Evolutionary conservation across 129 eudicot species (phyloP).

Genomic region (Flaveria trinervia): DNA sequence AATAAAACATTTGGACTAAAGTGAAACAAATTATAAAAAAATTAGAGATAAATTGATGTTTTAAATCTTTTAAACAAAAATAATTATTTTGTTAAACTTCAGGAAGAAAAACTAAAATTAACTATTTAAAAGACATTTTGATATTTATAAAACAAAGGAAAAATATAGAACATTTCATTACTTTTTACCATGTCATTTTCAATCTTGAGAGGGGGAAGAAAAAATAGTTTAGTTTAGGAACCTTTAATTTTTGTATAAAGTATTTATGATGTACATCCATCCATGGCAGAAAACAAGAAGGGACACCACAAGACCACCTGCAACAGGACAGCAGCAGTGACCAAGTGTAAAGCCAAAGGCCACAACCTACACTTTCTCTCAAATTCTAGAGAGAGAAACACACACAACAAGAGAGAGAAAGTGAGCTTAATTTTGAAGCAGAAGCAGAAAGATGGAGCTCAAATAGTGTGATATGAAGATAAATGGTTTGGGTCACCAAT

Average conservation of each 20-base stretch:
- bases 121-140: too few species aligned
- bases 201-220: constrained; percentile 3
- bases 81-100: too few species aligned
- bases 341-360: constrained; percentile 37
- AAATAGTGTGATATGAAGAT: constrained; percentile 55
- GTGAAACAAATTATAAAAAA: too few species aligned
- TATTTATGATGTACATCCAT: constrained; percentile 70
- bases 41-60: too few species aligned
- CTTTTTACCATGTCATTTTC: background rate
- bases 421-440: constrained; percentile 17
- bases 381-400: constrained; percentile 31
- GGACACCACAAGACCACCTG: constrained; percentile 41
- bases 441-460: constrained; percentile 36
- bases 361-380: constrained; percentile 35
- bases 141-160: too few species aligned
- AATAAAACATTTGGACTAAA: too few species aligned
- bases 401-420: constrained; percentile 23
- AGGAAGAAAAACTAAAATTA: too few species aligned
- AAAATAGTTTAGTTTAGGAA: constrained; percentile 24
- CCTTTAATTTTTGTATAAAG: constrained; percentile 6
- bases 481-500: constrained; percentile 20
- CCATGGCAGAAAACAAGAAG: constrained; percentile 61
- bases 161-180: too few species aligned
- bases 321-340: constrained; percentile 34
- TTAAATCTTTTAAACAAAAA: too few species aligned